Evolutionary conservation across 768 basidiomycete genomes (phyloP).

Genomic region (Tylopilus balloui): DNA sequence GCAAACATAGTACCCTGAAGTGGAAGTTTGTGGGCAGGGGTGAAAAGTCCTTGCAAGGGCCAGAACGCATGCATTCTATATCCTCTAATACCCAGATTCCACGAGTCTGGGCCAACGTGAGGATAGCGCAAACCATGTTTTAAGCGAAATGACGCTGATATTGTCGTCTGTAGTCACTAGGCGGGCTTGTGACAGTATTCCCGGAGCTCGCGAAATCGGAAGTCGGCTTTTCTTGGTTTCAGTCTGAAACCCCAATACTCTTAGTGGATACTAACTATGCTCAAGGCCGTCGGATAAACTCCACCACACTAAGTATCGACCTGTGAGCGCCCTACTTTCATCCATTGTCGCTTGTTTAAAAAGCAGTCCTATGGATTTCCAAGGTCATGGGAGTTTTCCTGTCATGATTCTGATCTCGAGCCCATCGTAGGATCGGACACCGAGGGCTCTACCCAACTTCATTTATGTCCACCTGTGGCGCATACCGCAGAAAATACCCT

Average conservation of each 20-base stretch:
- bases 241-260: slow-evolving; percentile 28
- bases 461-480: not conserved
- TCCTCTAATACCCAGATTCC: slow-evolving; percentile 9
- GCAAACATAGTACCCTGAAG: not conserved
- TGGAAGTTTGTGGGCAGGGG: slow-evolving; percentile 21
- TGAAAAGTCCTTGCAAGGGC: not conserved
- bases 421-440: not conserved
- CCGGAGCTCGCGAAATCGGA: slow-evolving; percentile 22
- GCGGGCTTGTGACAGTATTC: slow-evolving; percentile 19
- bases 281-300: slow-evolving; percentile 15
- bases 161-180: slow-evolving; percentile 17
- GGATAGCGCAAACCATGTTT: not conserved
- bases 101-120: slow-evolving; percentile 30
- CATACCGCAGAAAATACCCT: not conserved
- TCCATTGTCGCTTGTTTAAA: not conserved
- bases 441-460: not conserved
- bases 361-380: not conserved
- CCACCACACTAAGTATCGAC: slow-evolving; percentile 18
- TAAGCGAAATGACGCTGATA: not conserved
- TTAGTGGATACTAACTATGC: slow-evolving; percentile 13
- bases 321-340: slow-evolving; percentile 14
- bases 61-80: not conserved
- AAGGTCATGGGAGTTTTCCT: slow-evolving; percentile 26
- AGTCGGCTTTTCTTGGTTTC: slow-evolving; percentile 23
- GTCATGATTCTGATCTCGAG: slow-evolving; percentile 20